These are phyloP conservation scores for Boechera retrofracta DNA, from an alignment of 345 rosid genomes.

Conservation along the genomic window DNA sequence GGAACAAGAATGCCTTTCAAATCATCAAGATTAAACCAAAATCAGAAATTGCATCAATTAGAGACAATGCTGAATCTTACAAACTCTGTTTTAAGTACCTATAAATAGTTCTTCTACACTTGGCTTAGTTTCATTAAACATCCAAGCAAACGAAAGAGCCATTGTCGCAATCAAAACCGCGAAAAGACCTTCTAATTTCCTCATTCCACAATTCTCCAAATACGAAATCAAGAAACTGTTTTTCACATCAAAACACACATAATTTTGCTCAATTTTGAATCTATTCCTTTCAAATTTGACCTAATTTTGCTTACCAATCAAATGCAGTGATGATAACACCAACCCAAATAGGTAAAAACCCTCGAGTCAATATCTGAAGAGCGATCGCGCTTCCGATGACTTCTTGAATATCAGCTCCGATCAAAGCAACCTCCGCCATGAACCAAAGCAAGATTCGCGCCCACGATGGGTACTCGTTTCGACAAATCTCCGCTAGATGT, in stretches of 20 bases:
- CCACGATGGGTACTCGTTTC: conserved; percentile 83
- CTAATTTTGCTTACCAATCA: conserved; percentile 66
- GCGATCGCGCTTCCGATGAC: conserved; percentile 96
- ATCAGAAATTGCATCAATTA: background rate
- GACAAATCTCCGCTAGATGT: conserved; percentile 87
- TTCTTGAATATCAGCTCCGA: conserved; percentile 96
- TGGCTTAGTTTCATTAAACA: conserved; percentile 86
- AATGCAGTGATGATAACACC: conserved; percentile 84
- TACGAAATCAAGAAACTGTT: conserved; percentile 74
- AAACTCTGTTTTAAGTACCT: conserved; percentile 47
- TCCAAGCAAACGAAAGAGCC: conserved; percentile 86
- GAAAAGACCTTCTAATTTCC: conserved; percentile 81
- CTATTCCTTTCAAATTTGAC: background rate
- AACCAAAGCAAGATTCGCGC: conserved; percentile 76
- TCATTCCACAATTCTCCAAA: conserved; percentile 78
- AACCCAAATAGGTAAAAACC: conserved; percentile 84
- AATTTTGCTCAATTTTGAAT: background rate
- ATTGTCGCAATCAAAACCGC: conserved; percentile 74
- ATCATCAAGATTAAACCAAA: conserved; percentile 11
- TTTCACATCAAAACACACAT: conserved; percentile 20
- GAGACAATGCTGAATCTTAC: background rate
- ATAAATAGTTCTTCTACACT: conserved; percentile 64
- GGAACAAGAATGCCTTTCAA: conserved; percentile 76
- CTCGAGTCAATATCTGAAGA: conserved; percentile 83
- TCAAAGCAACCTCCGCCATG: conserved; percentile 92